A percentile compares a stretch with the other conserved stretches of the same genome.
Evolutionary conservation across 768 basidiomycete species (phyloP).

Genomic region (Podaxis carcinomalis): DNA sequence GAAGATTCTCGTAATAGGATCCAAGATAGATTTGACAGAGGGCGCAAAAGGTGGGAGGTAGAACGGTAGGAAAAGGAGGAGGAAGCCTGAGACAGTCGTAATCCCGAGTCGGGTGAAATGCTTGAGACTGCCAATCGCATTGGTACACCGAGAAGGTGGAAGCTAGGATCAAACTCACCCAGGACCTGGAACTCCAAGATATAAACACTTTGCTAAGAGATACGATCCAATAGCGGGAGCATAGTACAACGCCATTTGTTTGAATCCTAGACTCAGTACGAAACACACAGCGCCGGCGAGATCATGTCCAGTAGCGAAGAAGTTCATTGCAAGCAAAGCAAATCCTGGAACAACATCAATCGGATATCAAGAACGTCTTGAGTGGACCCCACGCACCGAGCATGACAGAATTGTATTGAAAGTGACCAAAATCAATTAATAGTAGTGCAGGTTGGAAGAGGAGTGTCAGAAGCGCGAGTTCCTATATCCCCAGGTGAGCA

Average conservation of each 20-base stretch:
- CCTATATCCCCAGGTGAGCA: conserved; percentile 29
- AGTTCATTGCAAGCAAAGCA: conserved; percentile 62
- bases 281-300: conserved; percentile 75
- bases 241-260: conserved; percentile 96
- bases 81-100: conserved; percentile 59
- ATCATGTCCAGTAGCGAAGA: conserved; percentile 68
- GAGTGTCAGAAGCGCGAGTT: conserved; percentile 64
- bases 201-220: conserved; percentile 84
- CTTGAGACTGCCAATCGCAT: conserved; percentile 24
- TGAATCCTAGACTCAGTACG: conserved; percentile 84
- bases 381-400: conserved; percentile 49
- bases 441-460: conserved; percentile 82
- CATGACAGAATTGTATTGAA: conserved; percentile 95
- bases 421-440: conserved; percentile 89
- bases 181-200: conserved; percentile 52
- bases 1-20: conserved; percentile 79
- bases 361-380: neutral
- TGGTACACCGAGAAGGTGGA: neutral
- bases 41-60: conserved; percentile 63
- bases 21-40: conserved; percentile 41
- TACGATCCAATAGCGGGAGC: conserved; percentile 91
- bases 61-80: conserved; percentile 70
- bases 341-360: conserved; percentile 43
- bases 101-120: conserved; percentile 66
- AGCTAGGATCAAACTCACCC: conserved; percentile 48